These are phyloP conservation scores for Scheffersomyces amazonensis DNA, from an alignment of 805 yeast species.

Conservation along the genomic window DNA sequence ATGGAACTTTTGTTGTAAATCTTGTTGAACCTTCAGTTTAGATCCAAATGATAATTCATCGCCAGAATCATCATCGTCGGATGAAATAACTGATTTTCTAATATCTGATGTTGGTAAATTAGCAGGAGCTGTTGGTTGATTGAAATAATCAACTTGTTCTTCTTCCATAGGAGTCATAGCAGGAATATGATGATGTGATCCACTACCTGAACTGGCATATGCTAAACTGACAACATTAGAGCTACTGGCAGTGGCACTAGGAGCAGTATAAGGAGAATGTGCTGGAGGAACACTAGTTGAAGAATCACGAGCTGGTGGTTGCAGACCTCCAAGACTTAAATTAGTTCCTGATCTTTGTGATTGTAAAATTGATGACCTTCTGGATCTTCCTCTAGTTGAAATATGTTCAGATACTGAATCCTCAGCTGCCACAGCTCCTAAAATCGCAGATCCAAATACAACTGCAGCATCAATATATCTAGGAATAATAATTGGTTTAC, in stretches of 20 bases:
- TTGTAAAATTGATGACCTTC: conserved; percentile 31
- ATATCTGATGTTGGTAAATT: neutral
- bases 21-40: conserved; percentile 52
- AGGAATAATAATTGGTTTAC: conserved; percentile 88
- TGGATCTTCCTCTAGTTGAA: conserved; percentile 27
- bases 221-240: conserved; percentile 55
- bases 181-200: conserved; percentile 26
- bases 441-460: conserved; percentile 90
- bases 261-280: conserved; percentile 74
- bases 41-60: conserved; percentile 63
- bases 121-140: conserved; percentile 20
- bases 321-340: no score
- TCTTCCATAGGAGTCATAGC: conserved; percentile 39
- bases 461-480: conserved; percentile 96
- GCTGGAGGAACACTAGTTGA: conserved; percentile 24
- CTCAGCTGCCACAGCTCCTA: conserved; percentile 92
- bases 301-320: no score
- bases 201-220: conserved; percentile 29
- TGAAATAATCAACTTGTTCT: conserved; percentile 38
- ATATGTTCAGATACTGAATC: conserved; percentile 45
- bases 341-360: conserved; percentile 28
- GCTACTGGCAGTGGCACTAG: conserved; percentile 70
- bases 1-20: conserved; percentile 44
- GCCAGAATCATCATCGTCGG: conserved; percentile 31
- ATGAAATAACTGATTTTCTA: conserved; percentile 4